These are phyloP conservation scores for Metarhizium anisopliae DNA, from an alignment of 2,329 filamentous ascomycete genomes.

Conservation along the genomic window DNA sequence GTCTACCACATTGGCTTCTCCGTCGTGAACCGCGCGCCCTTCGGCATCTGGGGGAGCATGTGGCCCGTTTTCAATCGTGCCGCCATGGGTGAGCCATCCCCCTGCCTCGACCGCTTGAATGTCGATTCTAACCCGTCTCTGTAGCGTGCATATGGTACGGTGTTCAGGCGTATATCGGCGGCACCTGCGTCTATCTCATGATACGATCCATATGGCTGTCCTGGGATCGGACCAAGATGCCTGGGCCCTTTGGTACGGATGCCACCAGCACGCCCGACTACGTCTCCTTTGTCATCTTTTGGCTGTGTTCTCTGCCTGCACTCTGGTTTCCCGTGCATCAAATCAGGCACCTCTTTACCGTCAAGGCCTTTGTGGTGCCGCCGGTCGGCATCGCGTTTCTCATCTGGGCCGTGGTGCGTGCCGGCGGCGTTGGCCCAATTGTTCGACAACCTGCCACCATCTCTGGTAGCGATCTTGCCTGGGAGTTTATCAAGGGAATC, in stretches of 20 bases:
- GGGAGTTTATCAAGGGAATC: slow-evolving; percentile 76
- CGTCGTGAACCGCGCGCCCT: slow-evolving; percentile 66
- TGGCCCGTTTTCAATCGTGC: slow-evolving; percentile 87
- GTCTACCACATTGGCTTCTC: slow-evolving; percentile 87
- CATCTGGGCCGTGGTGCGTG: slow-evolving; percentile 75
- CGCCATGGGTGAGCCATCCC: slow-evolving; percentile 50
- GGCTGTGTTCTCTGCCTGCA: slow-evolving; percentile 69
- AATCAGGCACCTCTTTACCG: slow-evolving; percentile 82
- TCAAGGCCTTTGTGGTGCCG: slow-evolving; percentile 79
- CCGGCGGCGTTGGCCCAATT: slow-evolving; percentile 76
- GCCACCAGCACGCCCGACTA: slow-evolving; percentile 70
- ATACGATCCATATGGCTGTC: slow-evolving; percentile 74
- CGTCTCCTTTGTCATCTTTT: slow-evolving; percentile 80
- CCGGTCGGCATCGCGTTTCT: slow-evolving; percentile 78
- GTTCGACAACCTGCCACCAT: slow-evolving; percentile 56
- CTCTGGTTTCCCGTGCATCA: slow-evolving; percentile 87
- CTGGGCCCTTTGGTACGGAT: slow-evolving; percentile 53
- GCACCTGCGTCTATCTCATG: slow-evolving; percentile 80
- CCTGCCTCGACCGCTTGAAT: neutral
- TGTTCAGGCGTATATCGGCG: slow-evolving; percentile 78
- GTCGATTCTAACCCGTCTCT: neutral
- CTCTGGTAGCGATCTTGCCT: slow-evolving; percentile 62
- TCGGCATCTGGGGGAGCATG: slow-evolving; percentile 80
- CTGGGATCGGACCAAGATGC: slow-evolving; percentile 51
- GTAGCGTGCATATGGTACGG: slow-evolving; percentile 80